These are phyloP conservation scores for Fomitopsis pinicola DNA, from an alignment of 1,284 basidiomycete species.

Conservation along the genomic window DNA sequence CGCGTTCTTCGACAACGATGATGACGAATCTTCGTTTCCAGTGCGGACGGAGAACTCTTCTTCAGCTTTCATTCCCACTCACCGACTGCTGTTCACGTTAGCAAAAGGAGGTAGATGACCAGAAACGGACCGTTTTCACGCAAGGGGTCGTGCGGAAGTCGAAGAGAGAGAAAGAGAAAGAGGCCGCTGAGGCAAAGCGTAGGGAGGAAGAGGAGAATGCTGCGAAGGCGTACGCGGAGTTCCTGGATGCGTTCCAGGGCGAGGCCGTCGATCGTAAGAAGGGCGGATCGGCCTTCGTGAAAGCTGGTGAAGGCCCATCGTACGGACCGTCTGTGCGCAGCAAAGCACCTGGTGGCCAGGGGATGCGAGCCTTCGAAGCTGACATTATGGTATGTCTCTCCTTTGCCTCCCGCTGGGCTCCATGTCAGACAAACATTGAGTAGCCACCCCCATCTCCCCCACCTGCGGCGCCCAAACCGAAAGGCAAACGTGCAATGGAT, in stretches of 20 bases:
- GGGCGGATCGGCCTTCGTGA: constrained; percentile 68
- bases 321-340: constrained; percentile 42
- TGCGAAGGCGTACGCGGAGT: constrained; percentile 80
- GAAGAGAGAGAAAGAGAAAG: constrained; percentile 81
- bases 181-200: constrained; percentile 84
- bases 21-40: constrained; percentile 78
- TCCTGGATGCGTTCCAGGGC: constrained; percentile 81
- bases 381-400: constrained; percentile 23
- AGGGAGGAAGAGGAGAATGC: constrained; percentile 79
- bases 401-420: background rate
- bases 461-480: constrained; percentile 53
- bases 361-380: constrained; percentile 30
- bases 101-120: constrained; percentile 76
- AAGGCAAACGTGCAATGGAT: constrained; percentile 93
- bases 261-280: constrained; percentile 53
- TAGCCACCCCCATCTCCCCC: constrained; percentile 53
- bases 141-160: constrained; percentile 75
- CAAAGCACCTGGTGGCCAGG: constrained; percentile 16
- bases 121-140: constrained; percentile 72
- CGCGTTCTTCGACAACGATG: constrained; percentile 77
- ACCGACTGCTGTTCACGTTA: constrained; percentile 48
- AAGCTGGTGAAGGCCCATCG: constrained; percentile 54
- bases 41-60: constrained; percentile 70
- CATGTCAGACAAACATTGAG: background rate
- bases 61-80: constrained; percentile 49